Conservation (phyloP, 1,139 yeast species). For the Blastobotrys buckinghamii region DNA sequence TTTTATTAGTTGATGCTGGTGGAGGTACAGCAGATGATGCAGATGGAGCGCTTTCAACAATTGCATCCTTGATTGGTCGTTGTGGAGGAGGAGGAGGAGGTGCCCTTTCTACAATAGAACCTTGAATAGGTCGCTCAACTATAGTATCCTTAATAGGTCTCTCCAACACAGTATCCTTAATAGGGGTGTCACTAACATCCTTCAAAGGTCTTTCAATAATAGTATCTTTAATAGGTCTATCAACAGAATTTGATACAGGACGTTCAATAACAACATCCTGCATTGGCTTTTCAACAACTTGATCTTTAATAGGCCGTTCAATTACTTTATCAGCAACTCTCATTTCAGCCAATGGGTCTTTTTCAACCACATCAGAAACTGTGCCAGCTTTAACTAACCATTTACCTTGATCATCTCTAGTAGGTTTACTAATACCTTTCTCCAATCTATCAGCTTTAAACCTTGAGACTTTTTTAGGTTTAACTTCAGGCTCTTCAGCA, state of each 20-base stretch:
- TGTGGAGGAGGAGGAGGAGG: no score
- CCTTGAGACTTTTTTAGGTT: constrained; percentile 26
- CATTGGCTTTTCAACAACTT: neutral
- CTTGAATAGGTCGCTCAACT: neutral
- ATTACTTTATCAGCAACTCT: neutral
- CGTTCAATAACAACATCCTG: neutral
- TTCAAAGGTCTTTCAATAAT: constrained; percentile 8
- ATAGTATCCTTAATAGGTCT: constrained; percentile 11
- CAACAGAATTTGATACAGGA: constrained; percentile 10
- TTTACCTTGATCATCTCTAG: neutral
- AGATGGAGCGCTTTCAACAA: constrained; percentile 3
- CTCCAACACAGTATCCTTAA: constrained; percentile 6
- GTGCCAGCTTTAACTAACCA: neutral
- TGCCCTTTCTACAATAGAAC: neutral
- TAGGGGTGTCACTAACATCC: no score
- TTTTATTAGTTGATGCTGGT: neutral
- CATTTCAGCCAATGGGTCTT: neutral
- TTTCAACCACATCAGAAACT: constrained; percentile 6
- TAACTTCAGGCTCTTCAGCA: constrained; percentile 18
- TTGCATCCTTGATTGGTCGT: neutral
- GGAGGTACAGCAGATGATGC: neutral
- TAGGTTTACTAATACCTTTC: neutral
- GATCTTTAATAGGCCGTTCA: constrained; percentile 1
- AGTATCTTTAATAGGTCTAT: constrained; percentile 10
- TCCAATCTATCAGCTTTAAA: constrained; percentile 28